Base-by-base conservation (phyloP, 495 filamentous ascomycete genomes). In the Penicillium goetzii region DNA sequence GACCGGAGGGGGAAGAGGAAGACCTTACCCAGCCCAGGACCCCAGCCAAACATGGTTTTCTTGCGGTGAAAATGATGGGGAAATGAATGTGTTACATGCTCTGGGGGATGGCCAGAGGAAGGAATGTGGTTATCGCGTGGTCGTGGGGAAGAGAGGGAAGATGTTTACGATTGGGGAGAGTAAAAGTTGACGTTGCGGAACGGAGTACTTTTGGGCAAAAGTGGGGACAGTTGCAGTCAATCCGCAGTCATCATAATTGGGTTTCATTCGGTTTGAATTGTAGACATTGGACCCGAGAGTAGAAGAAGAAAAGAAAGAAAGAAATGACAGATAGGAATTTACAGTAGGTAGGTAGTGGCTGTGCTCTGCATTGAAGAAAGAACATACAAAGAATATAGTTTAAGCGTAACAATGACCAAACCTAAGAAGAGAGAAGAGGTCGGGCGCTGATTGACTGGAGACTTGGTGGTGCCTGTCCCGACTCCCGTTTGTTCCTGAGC, bases 21-120 rank as follows among this genome's bases (percentile, higher is more conserved):
- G 62, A 15, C 55, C 74, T 73, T 71, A 78, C 76, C 71, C 61
- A 77, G 63, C 43, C 68, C 71, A 65, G 69, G 65, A 60, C 70
- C 67, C 76, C 76, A 79, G 62, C 76, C 76, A 59, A 79, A 79
- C 76, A 79, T 78, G 19, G 52, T 72, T 26, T 33, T 12, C 19
- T 40, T 40, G n/a, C 33, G n/a, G 32, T 30, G 30, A 61, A 40
- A 30, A 23, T 43, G 53, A 19, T 12, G 33, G 14, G 41, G 53
- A 4, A 15, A 49, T 26, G 25, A 34, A 60, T 45, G 50, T n/a
- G 47, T 49, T n/a, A 58, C 62, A 64, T 71, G 61, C 53, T 65
- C 63, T 58, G 62, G 62, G 53, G 34, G 19, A 50, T 47, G 38
- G 43, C 49, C 30, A 62, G 57, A 51, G 47, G 58, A 32, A 65